Percentiles rank a stretch among this genome's conserved stretches.
phyloP scores from a whole-genome alignment of 768 basidiomycete genomes.

The Tylopilus rubrobrunneus region DNA sequence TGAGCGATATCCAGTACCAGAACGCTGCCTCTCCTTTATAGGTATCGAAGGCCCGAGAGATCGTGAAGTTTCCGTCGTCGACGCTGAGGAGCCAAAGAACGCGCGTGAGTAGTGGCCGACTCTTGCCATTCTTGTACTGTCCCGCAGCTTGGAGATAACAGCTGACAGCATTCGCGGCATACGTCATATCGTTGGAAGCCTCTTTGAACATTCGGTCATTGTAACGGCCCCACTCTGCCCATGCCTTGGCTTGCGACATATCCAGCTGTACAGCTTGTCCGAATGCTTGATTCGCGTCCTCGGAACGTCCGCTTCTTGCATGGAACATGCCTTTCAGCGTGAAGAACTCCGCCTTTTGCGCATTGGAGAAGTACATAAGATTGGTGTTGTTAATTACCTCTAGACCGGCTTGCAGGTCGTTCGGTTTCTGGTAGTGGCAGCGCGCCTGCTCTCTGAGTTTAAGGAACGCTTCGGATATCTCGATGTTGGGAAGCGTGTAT shows the following conservation, averaged over 20 bases:
- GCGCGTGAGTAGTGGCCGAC: conserved; percentile 84
- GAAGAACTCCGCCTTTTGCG: conserved; percentile 98
- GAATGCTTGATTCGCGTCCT: conserved; percentile 90
- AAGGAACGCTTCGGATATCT: conserved; percentile 98
- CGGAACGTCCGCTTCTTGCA: conserved; percentile 75
- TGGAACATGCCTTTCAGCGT: conserved; percentile 99
- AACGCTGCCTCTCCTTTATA: conserved; percentile 96
- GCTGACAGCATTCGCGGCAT: conserved; percentile 89
- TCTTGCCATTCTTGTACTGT: conserved; percentile 90
- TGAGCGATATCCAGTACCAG: conserved; percentile 99
- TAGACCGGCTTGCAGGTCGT: conserved; percentile 88
- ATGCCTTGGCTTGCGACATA: conserved; percentile 90
- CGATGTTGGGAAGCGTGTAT: conserved; percentile 98
- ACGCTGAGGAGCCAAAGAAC: conserved; percentile 96
- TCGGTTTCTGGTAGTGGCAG: conserved; percentile 94
- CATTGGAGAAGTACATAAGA: conserved; percentile 90
- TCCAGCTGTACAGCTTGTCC: conserved; percentile 96
- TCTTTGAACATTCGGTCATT: conserved; percentile 95
- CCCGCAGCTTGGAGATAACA: conserved; percentile 98
- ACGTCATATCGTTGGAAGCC: conserved; percentile 61
- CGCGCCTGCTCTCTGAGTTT: conserved; percentile 98
- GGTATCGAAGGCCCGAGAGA: conserved; percentile 82
- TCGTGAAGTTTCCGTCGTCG: conserved; percentile 71
- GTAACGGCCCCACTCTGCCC: conserved; percentile 97
- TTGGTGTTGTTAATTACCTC: conserved; percentile 99